Evolutionary conservation across 345 rosid genomes (phyloP).

Genomic region (Citrus unshiu): DNA sequence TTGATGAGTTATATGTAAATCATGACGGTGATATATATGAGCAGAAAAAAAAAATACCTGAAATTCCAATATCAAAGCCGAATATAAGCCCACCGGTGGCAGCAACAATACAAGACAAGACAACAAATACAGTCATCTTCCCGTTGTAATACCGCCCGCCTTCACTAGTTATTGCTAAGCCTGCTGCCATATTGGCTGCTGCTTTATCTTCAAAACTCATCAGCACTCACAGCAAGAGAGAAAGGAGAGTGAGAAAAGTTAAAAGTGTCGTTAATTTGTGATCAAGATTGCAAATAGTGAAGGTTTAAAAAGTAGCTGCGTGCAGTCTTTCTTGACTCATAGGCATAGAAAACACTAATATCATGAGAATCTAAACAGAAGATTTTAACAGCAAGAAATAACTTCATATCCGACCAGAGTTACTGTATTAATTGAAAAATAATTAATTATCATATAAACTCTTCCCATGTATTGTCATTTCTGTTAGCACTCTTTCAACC

Average conservation of each 20-base stretch:
- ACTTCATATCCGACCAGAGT: too few species aligned
- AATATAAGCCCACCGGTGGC: conserved; percentile 88
- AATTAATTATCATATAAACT: too few species aligned
- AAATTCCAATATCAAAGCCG: conserved; percentile 81
- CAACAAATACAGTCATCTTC: conserved; percentile 53
- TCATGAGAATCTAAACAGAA: too few species aligned
- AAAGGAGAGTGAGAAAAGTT: not conserved
- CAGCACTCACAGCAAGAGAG: not conserved
- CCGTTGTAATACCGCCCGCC: conserved; percentile 37
- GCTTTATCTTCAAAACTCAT: conserved; percentile 4
- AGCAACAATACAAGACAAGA: conserved; percentile 75
- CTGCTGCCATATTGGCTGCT: conserved; percentile 40
- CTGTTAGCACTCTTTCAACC: too few species aligned
- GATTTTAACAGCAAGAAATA: too few species aligned
- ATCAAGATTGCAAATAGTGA: not conserved
- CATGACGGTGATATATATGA: not conserved
- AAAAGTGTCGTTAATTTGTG: too few species aligned
- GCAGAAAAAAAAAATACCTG: conserved; percentile 37
- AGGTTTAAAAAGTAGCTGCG: not conserved
- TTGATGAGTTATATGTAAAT: not conserved
- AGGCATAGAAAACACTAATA: not conserved
- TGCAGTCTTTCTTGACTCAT: not conserved
- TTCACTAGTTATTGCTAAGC: conserved; percentile 20
- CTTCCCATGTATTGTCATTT: too few species aligned
- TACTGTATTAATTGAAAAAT: too few species aligned